Conservation (phyloP, 148 eudicot genomes). For the Dianthus caryophyllus region DNA sequence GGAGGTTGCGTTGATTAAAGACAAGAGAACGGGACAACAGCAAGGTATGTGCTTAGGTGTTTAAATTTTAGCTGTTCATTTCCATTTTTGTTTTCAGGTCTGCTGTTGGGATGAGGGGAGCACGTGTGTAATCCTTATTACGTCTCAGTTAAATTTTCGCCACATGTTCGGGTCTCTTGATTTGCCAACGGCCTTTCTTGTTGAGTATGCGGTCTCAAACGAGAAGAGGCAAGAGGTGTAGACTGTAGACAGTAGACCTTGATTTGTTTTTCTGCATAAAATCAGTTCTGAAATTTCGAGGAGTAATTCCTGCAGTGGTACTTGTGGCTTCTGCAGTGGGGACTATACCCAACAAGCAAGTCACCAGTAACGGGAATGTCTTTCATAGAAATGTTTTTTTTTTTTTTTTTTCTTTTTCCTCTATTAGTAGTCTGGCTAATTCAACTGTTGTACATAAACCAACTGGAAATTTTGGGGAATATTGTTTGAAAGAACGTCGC, state of each 20-base stretch:
- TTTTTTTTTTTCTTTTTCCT: conserved; percentile 12
- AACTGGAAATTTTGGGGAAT: conserved; percentile 27
- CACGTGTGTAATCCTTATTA: conserved; percentile 64
- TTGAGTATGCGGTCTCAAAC: conserved; percentile 49
- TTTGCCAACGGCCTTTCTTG: conserved; percentile 51
- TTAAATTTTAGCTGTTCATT: conserved; percentile 23
- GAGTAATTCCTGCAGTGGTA: conserved; percentile 32
- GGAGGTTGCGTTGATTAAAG: conserved; percentile 92
- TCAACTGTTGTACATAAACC: conserved; percentile 38
- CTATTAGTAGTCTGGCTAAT: conserved; percentile 28
- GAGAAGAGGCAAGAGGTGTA: conserved; percentile 55
- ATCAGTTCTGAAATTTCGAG: conserved; percentile 34
- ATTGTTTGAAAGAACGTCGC: conserved; percentile 28
- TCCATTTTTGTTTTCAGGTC: conserved; percentile 69
- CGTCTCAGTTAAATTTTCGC: conserved; percentile 61
- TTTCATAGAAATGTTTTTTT: conserved; percentile 35
- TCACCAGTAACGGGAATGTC: conserved; percentile 40
- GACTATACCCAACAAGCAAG: conserved; percentile 40
- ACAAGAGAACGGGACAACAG: conserved; percentile 83
- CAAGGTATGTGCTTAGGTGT: conserved; percentile 67
- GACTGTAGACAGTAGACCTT: too few species aligned
- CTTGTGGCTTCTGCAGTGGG: conserved; percentile 38
- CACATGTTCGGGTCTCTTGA: conserved; percentile 51
- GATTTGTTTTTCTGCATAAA: too few species aligned
- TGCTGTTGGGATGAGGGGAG: conserved; percentile 63